Base-by-base conservation (phyloP, 768 basidiomycete genomes). In the Phaffia australis region DNA sequence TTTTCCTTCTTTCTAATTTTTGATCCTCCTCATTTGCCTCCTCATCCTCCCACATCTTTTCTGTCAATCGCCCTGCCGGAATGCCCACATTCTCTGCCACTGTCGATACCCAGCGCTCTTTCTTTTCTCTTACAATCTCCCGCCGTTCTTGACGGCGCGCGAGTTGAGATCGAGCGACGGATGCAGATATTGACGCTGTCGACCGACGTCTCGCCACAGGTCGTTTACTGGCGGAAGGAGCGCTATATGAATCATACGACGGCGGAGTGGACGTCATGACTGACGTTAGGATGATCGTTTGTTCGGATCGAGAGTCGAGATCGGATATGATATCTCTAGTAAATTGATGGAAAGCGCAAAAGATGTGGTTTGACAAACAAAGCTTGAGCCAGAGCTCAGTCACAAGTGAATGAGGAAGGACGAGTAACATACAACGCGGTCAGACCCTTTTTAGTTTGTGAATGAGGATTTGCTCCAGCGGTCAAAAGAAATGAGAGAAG, bases 401-500 rank as follows among this genome's bases (percentile, higher is more conserved):
- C 16, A 4, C 29, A 54, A 5, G 30, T 15, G 3, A 19, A 23
- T 49, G 30, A 46, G 48, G 1, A 32, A 50, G 14, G 16, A 49
- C 21, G n/a, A 11, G 3, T 15, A 1, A 60, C 67, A 47, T 55
- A 69, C 67, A 94, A 80, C 2, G 95, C 85, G 3, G 87, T 92
- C 50, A 97, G 77, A 32, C 87, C 86, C 49, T 87, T 84, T 71
- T 81, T 81, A 29, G 93, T 94, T 55, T 83, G 74, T 6, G 84
- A 82, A 69, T 88, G 84, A 0, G 88, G 85, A 29, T 89, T 91
- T 69, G 89, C 89, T 56, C 90, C 89, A 71, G 90, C 88, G 15
- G 89, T 94, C 78, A 98, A 85, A 27, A 99, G 80, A 79, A 90
- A 87, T 0, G 92, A 90, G 25, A 98, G 83, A 25, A 98, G 79